Conservation (phyloP, 257 asterid genomes). For the Solanum dulcamara region DNA sequence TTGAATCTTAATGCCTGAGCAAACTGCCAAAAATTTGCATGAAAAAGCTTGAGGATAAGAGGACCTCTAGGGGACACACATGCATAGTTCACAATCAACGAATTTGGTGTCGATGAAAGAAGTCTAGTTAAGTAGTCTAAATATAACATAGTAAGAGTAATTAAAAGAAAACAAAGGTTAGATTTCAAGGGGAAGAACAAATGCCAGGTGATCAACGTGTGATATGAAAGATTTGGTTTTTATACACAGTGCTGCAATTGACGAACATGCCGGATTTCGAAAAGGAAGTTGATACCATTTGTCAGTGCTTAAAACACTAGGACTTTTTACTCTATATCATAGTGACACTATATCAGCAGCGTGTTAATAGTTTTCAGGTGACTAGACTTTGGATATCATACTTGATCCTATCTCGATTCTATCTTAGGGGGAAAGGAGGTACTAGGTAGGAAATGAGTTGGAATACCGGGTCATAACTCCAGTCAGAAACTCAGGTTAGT, state of each 20-base stretch:
- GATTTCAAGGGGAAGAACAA: neutral
- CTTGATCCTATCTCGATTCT: neutral
- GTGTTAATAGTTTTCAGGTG: neutral
- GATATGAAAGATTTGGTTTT: neutral
- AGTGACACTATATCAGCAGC: neutral
- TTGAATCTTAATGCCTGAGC: neutral
- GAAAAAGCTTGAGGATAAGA: neutral
- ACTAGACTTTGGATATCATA: neutral
- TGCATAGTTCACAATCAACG: neutral
- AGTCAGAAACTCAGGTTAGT: neutral
- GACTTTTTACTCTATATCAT: neutral
- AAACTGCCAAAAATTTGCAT: neutral
- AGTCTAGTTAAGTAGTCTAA: neutral
- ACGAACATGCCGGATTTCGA: neutral
- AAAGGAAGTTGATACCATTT: neutral
- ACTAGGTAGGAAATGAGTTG: neutral
- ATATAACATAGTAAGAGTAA: neutral
- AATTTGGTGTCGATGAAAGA: neutral
- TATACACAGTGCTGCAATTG: neutral
- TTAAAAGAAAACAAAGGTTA: neutral
- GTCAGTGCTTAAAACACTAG: neutral
- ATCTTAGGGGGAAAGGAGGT: neutral
- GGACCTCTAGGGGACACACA: neutral
- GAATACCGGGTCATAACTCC: neutral
- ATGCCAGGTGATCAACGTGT: neutral